Evolutionary conservation across 139 green algal genomes (phyloP).

Genomic region (Trebouxia sp.): DNA sequence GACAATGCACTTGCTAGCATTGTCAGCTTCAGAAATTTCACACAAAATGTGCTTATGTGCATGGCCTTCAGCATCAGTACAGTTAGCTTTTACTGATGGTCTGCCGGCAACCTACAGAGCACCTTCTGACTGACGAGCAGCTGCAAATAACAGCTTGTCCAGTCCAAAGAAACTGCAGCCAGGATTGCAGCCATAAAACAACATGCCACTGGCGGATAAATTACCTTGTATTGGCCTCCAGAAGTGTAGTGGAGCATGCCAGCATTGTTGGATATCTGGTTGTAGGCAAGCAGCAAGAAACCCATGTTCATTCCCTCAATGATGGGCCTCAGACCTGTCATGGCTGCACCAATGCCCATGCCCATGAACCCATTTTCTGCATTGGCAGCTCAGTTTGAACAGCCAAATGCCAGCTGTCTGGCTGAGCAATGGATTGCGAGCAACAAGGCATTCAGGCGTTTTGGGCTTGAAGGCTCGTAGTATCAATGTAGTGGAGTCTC

Average conservation of each 20-base stretch:
- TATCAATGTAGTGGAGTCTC: background rate
- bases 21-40: too few species aligned
- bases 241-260: slow-evolving; percentile 98
- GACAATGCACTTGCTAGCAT: too few species aligned
- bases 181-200: slow-evolving; percentile 1
- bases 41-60: too few species aligned
- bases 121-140: too few species aligned
- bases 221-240: slow-evolving; percentile 91
- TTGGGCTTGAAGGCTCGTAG: background rate
- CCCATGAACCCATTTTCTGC: slow-evolving; percentile 95
- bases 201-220: background rate
- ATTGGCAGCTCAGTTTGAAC: too few species aligned
- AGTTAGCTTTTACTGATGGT: too few species aligned
- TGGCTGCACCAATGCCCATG: slow-evolving; percentile 94
- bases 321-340: slow-evolving; percentile 94
- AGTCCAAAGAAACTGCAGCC: too few species aligned
- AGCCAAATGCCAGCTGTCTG: too few species aligned
- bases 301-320: slow-evolving; percentile 99
- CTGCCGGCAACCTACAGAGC: too few species aligned
- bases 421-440: too few species aligned
- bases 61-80: too few species aligned
- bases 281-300: slow-evolving; percentile 97
- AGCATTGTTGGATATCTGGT: slow-evolving; percentile 98
- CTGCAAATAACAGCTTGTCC: too few species aligned
- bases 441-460: background rate